Conservation (phyloP, 2,329 filamentous ascomycete genomes). For the Geosmithia flava region DNA sequence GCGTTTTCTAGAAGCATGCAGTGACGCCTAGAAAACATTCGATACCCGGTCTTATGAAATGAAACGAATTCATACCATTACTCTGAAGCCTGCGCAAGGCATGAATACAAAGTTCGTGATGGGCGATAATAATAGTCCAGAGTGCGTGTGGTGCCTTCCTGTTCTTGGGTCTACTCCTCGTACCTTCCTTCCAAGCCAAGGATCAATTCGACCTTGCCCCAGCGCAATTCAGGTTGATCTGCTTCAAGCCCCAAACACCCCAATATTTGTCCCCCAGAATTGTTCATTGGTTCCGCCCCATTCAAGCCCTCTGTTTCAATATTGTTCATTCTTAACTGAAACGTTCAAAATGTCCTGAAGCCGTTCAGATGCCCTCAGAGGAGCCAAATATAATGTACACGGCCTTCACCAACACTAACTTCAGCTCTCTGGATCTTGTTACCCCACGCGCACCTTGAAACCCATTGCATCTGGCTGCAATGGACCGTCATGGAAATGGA, state of each 20-base stretch:
- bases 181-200: not conserved
- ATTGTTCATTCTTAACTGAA: not conserved
- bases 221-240: not conserved
- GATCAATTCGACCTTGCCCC: not conserved
- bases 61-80: no score
- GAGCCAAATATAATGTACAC: no score
- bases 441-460: no score
- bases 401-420: no score
- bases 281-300: not conserved
- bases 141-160: not conserved
- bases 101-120: no score
- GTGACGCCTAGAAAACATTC: not conserved
- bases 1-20: constrained; percentile 47
- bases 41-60: not conserved
- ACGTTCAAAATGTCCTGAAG: not conserved
- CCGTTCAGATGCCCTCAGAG: no score
- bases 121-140: no score
- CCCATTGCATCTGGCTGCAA: no score
- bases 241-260: not conserved
- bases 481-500: no score
- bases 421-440: no score
- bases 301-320: no score
- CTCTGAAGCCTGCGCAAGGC: no score
- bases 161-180: not conserved
- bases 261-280: not conserved